Evolutionary conservation across 2,329 filamentous ascomycete genomes (phyloP), one percentile per base, ranked within the genome.

Genomic region (Dothiorella sarmentorum): DNA sequence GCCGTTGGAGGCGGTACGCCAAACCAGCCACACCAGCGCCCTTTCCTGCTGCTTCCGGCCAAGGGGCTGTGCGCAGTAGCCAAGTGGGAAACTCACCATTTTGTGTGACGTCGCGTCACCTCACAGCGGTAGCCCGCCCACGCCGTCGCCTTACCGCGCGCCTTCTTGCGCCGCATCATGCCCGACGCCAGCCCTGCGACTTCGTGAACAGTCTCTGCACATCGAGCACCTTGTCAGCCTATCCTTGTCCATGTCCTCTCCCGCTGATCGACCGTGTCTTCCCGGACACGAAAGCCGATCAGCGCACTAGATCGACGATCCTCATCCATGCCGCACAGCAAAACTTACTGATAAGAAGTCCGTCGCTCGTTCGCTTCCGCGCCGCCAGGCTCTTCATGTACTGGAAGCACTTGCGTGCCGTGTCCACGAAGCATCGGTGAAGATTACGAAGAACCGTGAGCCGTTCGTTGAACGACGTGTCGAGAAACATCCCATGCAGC

Each of bases 401-500:
- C 61, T 80, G 75, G 64, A 85, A 82, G 71, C 82, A 82, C 75
- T 93, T 95, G 75, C 84, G 85, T 7, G 90, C 91, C 6, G 89
- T 86, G 71, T 95, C 90, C 17, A 78, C 67, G 66, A 97, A 93
- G 29, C 85, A 85, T n/a, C 81, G 80, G 66, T 87, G 83, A 3
- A 97, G 76, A 65, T 94, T 96, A n/a, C 75, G 72, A 4, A 93
- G 77, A 11, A 94, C 88, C 0, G 86, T 89, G 3, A 70, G 64
- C 7, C 82, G 69, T 3, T 85, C 83, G 75, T 97, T 97, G 76
- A 93, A 86, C 3, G 80, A 74, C 4, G 89, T 89, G 71, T 95
- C 91, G 66, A 90, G 87, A 70, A 91, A 89, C 85, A 95, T 92
- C 51, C 85, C 78, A 66, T 94, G 89, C 53, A 91, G 86, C 69